Conservation (phyloP, 2,329 filamentous ascomycete genomes). For the Zymoseptoria passerinii region DNA sequence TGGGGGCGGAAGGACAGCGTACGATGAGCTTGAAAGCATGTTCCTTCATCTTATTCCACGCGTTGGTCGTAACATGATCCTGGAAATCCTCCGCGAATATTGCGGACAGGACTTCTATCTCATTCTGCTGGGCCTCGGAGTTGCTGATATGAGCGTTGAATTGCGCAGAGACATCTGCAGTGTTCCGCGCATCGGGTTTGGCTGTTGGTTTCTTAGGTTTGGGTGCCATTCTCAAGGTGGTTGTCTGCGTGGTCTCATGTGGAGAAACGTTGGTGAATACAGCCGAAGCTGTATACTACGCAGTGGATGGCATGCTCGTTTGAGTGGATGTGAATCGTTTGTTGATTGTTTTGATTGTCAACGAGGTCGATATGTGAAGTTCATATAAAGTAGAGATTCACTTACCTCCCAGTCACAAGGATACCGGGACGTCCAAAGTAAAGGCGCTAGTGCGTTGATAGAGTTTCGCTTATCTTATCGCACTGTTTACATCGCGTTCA, state of each 20-base stretch:
- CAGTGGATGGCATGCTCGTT: conserved; percentile 10
- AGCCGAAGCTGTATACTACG: conserved; percentile 39
- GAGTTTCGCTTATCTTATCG: not conserved
- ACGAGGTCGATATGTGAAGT: not conserved
- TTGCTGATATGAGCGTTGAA: conserved; percentile 51
- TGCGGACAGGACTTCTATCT: conserved; percentile 74
- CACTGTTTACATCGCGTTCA: not conserved
- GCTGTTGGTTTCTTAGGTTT: conserved; percentile 30
- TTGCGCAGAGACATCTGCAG: conserved; percentile 6
- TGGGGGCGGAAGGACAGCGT: conserved; percentile 62
- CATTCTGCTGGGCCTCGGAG: conserved; percentile 76
- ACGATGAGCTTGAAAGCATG: conserved; percentile 74
- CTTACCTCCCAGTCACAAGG: not conserved
- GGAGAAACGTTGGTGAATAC: conserved; percentile 28
- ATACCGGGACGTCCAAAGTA: not conserved
- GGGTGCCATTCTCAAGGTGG: conserved; percentile 34
- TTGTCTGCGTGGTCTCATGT: conserved; percentile 6
- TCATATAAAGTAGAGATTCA: not conserved
- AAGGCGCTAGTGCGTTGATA: not conserved
- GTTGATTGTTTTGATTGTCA: not conserved
- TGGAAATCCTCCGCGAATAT: conserved; percentile 88
- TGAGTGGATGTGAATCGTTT: not conserved
- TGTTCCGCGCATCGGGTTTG: conserved; percentile 21
- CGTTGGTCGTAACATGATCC: conserved; percentile 55
- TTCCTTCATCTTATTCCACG: conserved; percentile 80